A percentile compares a stretch with the other conserved stretches of the same genome.
phyloP scores from a whole-genome alignment of 345 rosid genomes.

The Eucalyptus shirleyi region DNA sequence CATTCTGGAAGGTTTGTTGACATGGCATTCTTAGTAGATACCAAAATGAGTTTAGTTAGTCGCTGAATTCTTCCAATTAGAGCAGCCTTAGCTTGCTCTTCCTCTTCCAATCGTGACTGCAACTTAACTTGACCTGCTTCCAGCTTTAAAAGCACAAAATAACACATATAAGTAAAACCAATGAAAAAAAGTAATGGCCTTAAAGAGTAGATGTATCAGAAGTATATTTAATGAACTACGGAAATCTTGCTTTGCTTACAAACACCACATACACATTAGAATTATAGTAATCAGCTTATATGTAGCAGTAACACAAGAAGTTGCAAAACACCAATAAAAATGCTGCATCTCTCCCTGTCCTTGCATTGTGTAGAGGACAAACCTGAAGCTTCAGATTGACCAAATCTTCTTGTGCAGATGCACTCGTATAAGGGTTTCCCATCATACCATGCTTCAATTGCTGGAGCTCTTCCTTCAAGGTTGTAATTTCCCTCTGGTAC shows the following conservation, averaged over 20 bases:
- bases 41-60: constrained; percentile 54
- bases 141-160: constrained; percentile 25
- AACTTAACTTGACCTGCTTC: constrained; percentile 71
- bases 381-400: constrained; percentile 66
- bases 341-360: background rate
- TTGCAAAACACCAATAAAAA: background rate
- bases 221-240: background rate
- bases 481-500: constrained; percentile 60
- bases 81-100: constrained; percentile 67
- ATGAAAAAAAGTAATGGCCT: background rate
- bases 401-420: constrained; percentile 46
- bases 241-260: background rate
- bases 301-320: background rate
- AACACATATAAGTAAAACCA: background rate
- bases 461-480: constrained; percentile 55
- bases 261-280: background rate
- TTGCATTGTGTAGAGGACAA: background rate
- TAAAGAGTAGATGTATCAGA: background rate
- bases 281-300: background rate
- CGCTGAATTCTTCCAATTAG: constrained; percentile 70
- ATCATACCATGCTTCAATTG: constrained; percentile 40
- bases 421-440: constrained; percentile 21
- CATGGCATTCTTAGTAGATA: constrained; percentile 59
- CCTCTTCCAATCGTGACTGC: constrained; percentile 62
- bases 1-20: constrained; percentile 36